phyloP scores from a whole-genome alignment of 257 asterid species.

The Plantago elongata region DNA sequence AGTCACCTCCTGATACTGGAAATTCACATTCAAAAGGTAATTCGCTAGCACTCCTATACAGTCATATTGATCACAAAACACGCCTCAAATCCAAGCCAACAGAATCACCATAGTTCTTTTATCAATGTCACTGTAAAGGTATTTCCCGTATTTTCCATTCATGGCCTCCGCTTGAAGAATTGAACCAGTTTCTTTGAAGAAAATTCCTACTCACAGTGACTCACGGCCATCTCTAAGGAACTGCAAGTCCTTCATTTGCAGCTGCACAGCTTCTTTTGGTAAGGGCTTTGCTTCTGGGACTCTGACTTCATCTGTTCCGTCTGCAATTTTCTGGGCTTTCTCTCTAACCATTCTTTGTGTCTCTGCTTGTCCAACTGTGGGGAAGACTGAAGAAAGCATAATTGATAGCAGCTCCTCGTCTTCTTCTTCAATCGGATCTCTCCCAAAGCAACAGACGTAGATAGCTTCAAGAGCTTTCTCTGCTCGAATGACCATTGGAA shows the following conservation, averaged over 20 bases:
- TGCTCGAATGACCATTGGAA: slow-evolving; percentile 80
- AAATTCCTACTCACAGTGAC: neutral
- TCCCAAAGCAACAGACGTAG: slow-evolving; percentile 66
- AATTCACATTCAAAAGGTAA: neutral
- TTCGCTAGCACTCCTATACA: neutral
- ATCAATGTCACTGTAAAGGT: neutral
- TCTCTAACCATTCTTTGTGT: slow-evolving; percentile 57
- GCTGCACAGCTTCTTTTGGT: slow-evolving; percentile 80
- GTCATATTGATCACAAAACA: neutral
- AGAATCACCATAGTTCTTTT: neutral
- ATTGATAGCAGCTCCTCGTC: slow-evolving; percentile 50
- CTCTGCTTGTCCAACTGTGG: slow-evolving; percentile 44
- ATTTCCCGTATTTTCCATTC: neutral
- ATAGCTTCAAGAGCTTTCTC: slow-evolving; percentile 96
- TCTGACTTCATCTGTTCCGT: slow-evolving; percentile 60
- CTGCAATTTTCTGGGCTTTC: slow-evolving; percentile 59
- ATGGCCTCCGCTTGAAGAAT: neutral
- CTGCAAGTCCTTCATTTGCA: slow-evolving; percentile 89
- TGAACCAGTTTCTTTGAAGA: neutral
- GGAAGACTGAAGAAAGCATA: slow-evolving; percentile 74
- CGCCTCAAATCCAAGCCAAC: neutral
- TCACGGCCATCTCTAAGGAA: slow-evolving; percentile 61
- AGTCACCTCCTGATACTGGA: too few relatives aligned
- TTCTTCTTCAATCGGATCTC: slow-evolving; percentile 64
- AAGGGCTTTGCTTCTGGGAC: slow-evolving; percentile 58